A percentile compares a stretch with the other conserved stretches of the same genome.
Evolutionary conservation across 2,329 filamentous ascomycete genomes (phyloP).

Genomic region (Ceratocystis alfenasii): DNA sequence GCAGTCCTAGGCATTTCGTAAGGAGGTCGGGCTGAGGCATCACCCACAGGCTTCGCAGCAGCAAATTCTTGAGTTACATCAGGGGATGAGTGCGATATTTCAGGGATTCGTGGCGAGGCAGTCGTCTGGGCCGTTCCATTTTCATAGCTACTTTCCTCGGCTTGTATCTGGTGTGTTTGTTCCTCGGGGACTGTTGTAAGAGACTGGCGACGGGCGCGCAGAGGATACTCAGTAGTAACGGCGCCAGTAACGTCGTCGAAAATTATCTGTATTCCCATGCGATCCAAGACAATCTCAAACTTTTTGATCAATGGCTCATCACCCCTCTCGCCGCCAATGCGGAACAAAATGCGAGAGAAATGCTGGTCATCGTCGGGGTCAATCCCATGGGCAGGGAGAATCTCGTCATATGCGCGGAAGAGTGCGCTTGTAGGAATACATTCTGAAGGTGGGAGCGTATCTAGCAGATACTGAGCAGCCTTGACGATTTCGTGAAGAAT

Average conservation of each 20-base stretch:
- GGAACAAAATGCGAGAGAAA: slow-evolving; percentile 67
- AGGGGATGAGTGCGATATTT: slow-evolving; percentile 20
- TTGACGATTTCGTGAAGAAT: slow-evolving; percentile 66
- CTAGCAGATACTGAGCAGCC: slow-evolving; percentile 54
- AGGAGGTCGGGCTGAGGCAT: neutral
- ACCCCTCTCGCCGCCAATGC: slow-evolving; percentile 55
- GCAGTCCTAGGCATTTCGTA: slow-evolving; percentile 11
- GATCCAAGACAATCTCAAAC: slow-evolving; percentile 54
- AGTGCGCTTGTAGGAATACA: slow-evolving; percentile 63
- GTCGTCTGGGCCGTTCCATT: slow-evolving; percentile 14
- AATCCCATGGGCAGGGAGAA: slow-evolving; percentile 58
- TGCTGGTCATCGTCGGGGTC: slow-evolving; percentile 62
- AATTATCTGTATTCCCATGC: slow-evolving; percentile 61
- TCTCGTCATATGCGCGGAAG: slow-evolving; percentile 66
- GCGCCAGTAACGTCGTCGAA: slow-evolving; percentile 32
- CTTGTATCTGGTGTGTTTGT: slow-evolving; percentile 18
- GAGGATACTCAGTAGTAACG: slow-evolving; percentile 20
- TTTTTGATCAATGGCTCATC: slow-evolving; percentile 51
- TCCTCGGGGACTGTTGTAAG: slow-evolving; percentile 21
- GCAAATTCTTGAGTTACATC: slow-evolving; percentile 12
- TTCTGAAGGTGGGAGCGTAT: slow-evolving; percentile 45
- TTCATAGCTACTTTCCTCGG: slow-evolving; percentile 20
- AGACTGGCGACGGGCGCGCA: slow-evolving; percentile 16
- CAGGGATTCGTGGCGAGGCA: slow-evolving; percentile 17
- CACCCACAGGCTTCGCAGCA: neutral